Conservation (phyloP, 352 stramenopile species). For the Plasmopara halstedii region DNA sequence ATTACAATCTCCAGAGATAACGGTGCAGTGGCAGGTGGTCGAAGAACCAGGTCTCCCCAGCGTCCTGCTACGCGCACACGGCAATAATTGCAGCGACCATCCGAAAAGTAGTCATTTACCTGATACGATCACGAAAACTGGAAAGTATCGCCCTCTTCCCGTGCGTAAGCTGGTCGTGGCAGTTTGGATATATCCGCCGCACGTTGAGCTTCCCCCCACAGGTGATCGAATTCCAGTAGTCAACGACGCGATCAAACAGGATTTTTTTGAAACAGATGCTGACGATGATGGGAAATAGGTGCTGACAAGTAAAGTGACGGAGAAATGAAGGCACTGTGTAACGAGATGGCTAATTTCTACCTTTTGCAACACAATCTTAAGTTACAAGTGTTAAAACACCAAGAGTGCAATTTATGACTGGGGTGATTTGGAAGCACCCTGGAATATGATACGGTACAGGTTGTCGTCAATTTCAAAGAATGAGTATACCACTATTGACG, state of each 20-base stretch:
- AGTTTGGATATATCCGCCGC: slow-evolving; percentile 65
- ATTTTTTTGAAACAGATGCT: slow-evolving; percentile 39
- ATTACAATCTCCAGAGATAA: slow-evolving; percentile 24
- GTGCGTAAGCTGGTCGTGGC: slow-evolving; percentile 47
- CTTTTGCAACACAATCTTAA: no score
- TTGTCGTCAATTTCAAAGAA: no score
- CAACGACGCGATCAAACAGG: slow-evolving; percentile 24
- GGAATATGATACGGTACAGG: no score
- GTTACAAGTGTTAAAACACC: no score
- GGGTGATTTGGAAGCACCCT: no score
- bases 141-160: slow-evolving; percentile 38
- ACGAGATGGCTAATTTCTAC: no score
- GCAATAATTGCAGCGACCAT: neutral
- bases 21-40: slow-evolving; percentile 53
- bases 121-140: slow-evolving; percentile 11
- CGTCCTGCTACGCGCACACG: slow-evolving; percentile 27
- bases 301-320: no score
- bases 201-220: slow-evolving; percentile 51
- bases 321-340: no score
- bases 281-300: no score
- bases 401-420: no score
- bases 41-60: slow-evolving; percentile 48
- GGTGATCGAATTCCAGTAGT: slow-evolving; percentile 42
- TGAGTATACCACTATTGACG: no score
- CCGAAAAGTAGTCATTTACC: neutral